Percentiles rank a stretch among this genome's conserved stretches.
phyloP scores from a whole-genome alignment of 176 grass and related monocot genomes.

The Bolboschoenus planiculmis region DNA sequence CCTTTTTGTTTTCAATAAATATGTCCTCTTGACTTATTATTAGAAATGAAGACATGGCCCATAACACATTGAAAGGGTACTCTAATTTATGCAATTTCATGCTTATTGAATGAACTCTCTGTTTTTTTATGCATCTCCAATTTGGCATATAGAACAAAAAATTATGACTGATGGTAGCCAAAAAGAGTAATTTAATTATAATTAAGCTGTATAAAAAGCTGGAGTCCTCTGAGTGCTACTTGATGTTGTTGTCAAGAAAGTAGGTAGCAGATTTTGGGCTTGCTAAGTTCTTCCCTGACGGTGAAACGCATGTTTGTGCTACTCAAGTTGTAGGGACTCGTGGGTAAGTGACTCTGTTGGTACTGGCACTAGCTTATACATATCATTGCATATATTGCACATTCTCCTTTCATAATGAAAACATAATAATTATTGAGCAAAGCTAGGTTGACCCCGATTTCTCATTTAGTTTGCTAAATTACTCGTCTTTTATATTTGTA shows the following conservation, averaged over 20 bases:
- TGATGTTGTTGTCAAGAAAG: background rate
- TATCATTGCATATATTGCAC: background rate
- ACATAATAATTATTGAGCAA: background rate
- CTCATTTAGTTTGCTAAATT: background rate
- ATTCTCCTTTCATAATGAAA: background rate
- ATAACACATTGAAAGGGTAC: background rate
- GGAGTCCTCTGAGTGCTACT: too few species aligned
- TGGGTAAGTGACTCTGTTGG: constrained; percentile 35
- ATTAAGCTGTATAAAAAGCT: too few species aligned
- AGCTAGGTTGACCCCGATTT: background rate
- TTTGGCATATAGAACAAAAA: too few species aligned
- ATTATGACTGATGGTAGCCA: too few species aligned
- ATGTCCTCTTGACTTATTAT: background rate
- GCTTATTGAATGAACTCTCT: too few species aligned
- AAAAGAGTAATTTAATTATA: too few species aligned
- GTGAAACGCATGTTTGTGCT: constrained; percentile 57
- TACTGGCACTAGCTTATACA: background rate
- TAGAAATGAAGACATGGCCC: background rate
- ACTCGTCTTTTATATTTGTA: background rate
- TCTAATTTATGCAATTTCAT: background rate
- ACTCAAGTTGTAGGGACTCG: constrained; percentile 74
- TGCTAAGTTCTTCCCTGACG: constrained; percentile 54
- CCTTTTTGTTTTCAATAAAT: background rate
- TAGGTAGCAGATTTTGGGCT: constrained; percentile 82
- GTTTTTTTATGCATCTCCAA: too few species aligned